Base-by-base conservation (phyloP, 306 rosid species). In the Calophaca sinica region DNA sequence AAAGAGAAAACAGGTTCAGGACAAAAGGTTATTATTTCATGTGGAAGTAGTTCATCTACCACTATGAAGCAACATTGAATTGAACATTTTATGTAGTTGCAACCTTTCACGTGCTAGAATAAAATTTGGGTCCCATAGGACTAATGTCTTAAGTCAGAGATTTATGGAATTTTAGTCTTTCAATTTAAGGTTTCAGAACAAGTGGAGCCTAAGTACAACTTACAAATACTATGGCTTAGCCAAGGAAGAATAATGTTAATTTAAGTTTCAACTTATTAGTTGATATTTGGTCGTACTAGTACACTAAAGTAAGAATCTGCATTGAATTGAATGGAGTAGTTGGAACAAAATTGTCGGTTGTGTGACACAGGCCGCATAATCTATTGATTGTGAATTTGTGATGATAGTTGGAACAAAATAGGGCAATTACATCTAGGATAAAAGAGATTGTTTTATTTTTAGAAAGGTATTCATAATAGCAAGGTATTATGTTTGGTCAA, bases 51-150 rank as follows among this genome's bases (percentile, higher is more conserved):
- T 20, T 54, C 60, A 54, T 15, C 60, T 54, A 20, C 60, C 60
- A 7, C 60, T 20, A 20, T 20, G n/a, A 20, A 54, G 11, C 11
- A 42, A 42, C 48, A 42, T 42, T 42, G 42, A 4, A 38, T 38
- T 38, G 26, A 20, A 54, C 41, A 60, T 60, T 33, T 32, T 31
- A 29, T 29, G 45, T 33, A 60, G 66, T 6, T 33, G 7, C 67
- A 35, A 36, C 45, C 12, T 36, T 35, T 61, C 67, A 61, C 11
- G 26, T 61, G 67, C 28, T 61, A 35, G 29, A 61, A 61, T 61
- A 35, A 35, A 35, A 38, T n/a, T 35, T n/a, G 11, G 35, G 48
- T 61, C 67, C 67, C 67, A 61, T 6, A 15, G 29, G 5, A 61
- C 9, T 61, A 6, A 61, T n/a, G 14, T 61, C 48, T 38, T 12